Conservation (phyloP, 2,329 filamentous ascomycete species). For the Botrytis galanthina region DNA sequence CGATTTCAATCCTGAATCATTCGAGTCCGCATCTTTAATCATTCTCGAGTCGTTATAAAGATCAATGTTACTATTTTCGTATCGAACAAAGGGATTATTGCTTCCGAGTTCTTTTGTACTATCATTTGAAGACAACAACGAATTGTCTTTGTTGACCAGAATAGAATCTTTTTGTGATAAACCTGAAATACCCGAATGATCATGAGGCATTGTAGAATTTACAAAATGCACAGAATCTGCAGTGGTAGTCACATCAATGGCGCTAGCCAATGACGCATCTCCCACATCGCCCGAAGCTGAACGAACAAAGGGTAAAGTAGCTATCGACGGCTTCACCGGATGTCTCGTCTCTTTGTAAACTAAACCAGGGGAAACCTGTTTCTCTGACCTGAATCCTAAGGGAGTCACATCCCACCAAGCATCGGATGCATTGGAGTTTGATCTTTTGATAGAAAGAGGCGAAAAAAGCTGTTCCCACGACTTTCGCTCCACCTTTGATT, state of each 20-base stretch:
- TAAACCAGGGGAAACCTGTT: slow-evolving; percentile 20
- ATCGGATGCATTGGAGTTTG: slow-evolving; percentile 37
- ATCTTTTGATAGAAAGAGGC: slow-evolving; percentile 34
- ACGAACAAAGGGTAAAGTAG: slow-evolving; percentile 31
- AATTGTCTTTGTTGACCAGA: slow-evolving; percentile 26
- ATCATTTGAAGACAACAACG: slow-evolving; percentile 22
- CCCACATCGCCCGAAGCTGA: slow-evolving; percentile 26
- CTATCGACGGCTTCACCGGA: slow-evolving; percentile 32
- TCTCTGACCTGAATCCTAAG: slow-evolving; percentile 25
- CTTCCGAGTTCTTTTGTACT: slow-evolving; percentile 24
- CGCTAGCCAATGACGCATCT: slow-evolving; percentile 22
- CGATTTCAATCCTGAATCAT: not conserved
- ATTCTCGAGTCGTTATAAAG: slow-evolving; percentile 18
- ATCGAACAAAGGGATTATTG: slow-evolving; percentile 34
- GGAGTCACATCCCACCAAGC: slow-evolving; percentile 41
- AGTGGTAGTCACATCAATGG: slow-evolving; percentile 6
- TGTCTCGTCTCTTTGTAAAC: slow-evolving; percentile 33
- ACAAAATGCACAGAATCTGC: not conserved
- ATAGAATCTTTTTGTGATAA: not conserved
- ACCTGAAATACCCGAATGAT: not conserved
- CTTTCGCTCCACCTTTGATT: slow-evolving; percentile 28
- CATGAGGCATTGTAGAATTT: not conserved
- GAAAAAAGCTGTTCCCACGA: slow-evolving; percentile 40
- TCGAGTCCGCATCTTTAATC: not conserved
- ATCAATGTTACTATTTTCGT: slow-evolving; percentile 21